A percentile compares a stretch with the other conserved stretches of the same genome.
Conservation (phyloP, 106 monocot genomes). For the Agapanthus africanus region DNA sequence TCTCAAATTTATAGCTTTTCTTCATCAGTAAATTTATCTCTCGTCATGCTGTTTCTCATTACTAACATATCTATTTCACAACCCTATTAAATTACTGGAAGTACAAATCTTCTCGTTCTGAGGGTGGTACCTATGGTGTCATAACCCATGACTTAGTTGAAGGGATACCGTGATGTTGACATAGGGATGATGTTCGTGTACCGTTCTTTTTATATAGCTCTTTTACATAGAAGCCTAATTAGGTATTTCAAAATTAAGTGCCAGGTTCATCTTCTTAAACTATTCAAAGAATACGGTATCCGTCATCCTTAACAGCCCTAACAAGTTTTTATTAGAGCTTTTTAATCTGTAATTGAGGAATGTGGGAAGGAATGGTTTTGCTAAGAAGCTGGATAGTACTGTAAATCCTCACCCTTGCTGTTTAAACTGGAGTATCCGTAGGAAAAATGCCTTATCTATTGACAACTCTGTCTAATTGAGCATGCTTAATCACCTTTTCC, state of each 20-base stretch:
- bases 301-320: too few relatives aligned
- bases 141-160: background rate
- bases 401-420: background rate
- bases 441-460: background rate
- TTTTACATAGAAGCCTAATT: too few relatives aligned
- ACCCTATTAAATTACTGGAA: background rate
- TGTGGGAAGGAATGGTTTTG: background rate
- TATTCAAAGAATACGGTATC: too few relatives aligned
- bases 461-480: background rate
- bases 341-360: too few relatives aligned
- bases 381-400: background rate
- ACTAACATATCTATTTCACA: background rate
- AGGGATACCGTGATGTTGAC: background rate
- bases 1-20: too few relatives aligned
- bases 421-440: background rate
- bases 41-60: background rate
- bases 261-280: too few relatives aligned
- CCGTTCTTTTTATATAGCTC: background rate
- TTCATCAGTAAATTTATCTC: background rate
- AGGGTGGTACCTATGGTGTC: background rate
- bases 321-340: too few relatives aligned
- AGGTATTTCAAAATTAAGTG: too few relatives aligned
- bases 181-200: background rate
- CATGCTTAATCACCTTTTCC: constrained; percentile 4
- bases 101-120: background rate